Evolutionary conservation across 148 eudicot genomes (phyloP).

Genomic region (Drosera capensis): DNA sequence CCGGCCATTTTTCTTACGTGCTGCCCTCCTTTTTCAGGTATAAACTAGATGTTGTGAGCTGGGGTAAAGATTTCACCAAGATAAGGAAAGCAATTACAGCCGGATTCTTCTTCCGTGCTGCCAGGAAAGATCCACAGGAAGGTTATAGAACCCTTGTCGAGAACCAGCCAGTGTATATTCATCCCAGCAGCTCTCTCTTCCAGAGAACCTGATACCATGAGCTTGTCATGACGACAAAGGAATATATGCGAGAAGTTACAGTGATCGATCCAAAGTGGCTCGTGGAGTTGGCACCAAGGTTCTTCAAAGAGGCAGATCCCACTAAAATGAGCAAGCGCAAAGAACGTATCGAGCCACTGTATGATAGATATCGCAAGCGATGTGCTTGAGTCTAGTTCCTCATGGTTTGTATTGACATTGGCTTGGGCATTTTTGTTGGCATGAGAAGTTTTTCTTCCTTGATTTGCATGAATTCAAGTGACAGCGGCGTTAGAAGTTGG

Average conservation of each 20-base stretch:
- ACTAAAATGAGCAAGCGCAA: conserved; percentile 91
- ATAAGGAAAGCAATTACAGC: conserved; percentile 71
- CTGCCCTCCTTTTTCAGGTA: conserved; percentile 32
- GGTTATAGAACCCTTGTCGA: conserved; percentile 82
- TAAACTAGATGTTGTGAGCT: conserved; percentile 72
- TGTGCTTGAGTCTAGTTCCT: conserved; percentile 31
- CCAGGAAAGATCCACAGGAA: conserved; percentile 89
- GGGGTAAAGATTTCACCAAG: conserved; percentile 67
- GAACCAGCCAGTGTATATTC: conserved; percentile 88
- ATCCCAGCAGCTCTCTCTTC: conserved; percentile 88
- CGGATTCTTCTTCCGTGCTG: conserved; percentile 83
- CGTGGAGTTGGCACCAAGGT: conserved; percentile 80
- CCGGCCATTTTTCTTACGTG: conserved; percentile 5
- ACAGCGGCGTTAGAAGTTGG: too few species aligned
- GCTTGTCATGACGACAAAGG: conserved; percentile 93
- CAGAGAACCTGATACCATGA: conserved; percentile 92
- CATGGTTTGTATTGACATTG: neutral
- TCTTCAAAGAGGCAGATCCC: conserved; percentile 81
- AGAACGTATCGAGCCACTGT: conserved; percentile 89
- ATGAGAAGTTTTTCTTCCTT: too few species aligned
- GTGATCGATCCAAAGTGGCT: conserved; percentile 85
- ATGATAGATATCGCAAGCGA: conserved; percentile 82
- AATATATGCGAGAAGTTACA: conserved; percentile 91
- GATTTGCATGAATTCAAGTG: too few species aligned
- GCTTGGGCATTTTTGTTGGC: too few species aligned